Evolutionary conservation across 257 asterid genomes (phyloP).

Genomic region (Euphrasia confusa): DNA sequence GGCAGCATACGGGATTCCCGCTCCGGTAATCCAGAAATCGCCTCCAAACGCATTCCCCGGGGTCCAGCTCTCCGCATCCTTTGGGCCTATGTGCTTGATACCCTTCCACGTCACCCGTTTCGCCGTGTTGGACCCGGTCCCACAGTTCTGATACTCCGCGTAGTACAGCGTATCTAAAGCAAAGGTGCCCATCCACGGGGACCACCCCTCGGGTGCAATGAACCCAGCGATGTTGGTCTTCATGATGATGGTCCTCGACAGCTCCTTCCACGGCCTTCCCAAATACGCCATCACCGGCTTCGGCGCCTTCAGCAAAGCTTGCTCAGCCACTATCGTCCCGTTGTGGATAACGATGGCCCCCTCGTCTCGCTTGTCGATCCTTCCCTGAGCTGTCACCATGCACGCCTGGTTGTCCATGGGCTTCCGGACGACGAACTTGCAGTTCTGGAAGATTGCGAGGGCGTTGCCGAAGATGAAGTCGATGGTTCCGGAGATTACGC

Average conservation of each 20-base stretch:
- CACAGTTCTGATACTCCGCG: conserved; percentile 39
- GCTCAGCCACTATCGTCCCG: conserved; percentile 31
- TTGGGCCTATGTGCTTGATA: neutral
- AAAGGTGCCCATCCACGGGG: no score
- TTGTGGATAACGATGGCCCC: conserved; percentile 40
- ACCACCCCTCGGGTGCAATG: conserved; percentile 27
- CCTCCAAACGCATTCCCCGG: conserved; percentile 19
- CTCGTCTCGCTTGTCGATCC: conserved; percentile 17
- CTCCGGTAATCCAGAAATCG: conserved; percentile 22
- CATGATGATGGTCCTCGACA: conserved; percentile 53
- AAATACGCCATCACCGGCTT: conserved; percentile 28
- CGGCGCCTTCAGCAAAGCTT: neutral
- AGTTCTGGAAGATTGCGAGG: conserved; percentile 42
- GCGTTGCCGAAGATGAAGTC: conserved; percentile 58
- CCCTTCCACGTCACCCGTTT: conserved; percentile 39
- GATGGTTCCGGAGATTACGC: conserved; percentile 6
- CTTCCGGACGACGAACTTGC: conserved; percentile 42
- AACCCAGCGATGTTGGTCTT: conserved; percentile 28
- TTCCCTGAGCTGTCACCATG: conserved; percentile 30
- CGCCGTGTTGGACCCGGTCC: conserved; percentile 29
- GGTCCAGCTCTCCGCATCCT: conserved; percentile 24
- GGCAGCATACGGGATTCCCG: conserved; percentile 36
- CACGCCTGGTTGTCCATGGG: conserved; percentile 30
- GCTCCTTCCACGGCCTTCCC: conserved; percentile 21
- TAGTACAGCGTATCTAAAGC: conserved; percentile 29